Percentiles rank a stretch among this genome's conserved stretches.
These are phyloP conservation scores for Powellomyces hirtus DNA, from an alignment of 192 early-diverging fungal species.

Conservation along the genomic window DNA sequence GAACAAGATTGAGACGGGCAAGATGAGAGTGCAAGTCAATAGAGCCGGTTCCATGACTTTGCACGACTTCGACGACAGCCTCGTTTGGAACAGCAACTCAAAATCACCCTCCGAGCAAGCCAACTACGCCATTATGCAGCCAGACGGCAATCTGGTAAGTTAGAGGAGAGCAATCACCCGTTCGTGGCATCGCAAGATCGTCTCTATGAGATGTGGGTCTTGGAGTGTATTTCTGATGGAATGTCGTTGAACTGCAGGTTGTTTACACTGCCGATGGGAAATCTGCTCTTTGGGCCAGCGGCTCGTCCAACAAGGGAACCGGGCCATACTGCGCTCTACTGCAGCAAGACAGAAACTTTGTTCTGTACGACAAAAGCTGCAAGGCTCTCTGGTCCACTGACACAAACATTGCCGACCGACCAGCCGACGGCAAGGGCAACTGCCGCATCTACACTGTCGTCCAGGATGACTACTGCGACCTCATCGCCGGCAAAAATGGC, in stretches of 20 bases:
- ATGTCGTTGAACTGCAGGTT: no score
- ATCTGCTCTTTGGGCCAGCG: neutral
- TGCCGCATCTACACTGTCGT: neutral
- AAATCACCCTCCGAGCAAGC: no score
- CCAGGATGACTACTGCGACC: neutral
- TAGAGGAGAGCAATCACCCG: no score
- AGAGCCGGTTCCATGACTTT: neutral
- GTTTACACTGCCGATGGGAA: no score
- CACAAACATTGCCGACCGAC: neutral
- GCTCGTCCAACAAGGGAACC: neutral
- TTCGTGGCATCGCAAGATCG: no score
- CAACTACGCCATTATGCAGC: no score
- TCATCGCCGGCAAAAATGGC: neutral
- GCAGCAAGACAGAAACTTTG: slow-evolving; percentile 4
- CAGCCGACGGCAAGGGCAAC: neutral
- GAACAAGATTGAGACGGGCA: neutral
- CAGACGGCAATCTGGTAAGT: no score
- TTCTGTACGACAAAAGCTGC: neutral
- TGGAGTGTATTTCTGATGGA: no score
- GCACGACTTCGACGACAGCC: slow-evolving; percentile 3
- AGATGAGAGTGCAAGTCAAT: neutral
- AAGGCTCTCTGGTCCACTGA: neutral
- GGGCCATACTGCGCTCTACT: slow-evolving; percentile 3
- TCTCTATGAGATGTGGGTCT: no score
- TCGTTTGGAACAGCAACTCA: no score